A percentile compares a stretch with the other conserved stretches of the same genome.
Conservation (phyloP, 441 rosid genomes). For the Daphne laureola region DNA sequence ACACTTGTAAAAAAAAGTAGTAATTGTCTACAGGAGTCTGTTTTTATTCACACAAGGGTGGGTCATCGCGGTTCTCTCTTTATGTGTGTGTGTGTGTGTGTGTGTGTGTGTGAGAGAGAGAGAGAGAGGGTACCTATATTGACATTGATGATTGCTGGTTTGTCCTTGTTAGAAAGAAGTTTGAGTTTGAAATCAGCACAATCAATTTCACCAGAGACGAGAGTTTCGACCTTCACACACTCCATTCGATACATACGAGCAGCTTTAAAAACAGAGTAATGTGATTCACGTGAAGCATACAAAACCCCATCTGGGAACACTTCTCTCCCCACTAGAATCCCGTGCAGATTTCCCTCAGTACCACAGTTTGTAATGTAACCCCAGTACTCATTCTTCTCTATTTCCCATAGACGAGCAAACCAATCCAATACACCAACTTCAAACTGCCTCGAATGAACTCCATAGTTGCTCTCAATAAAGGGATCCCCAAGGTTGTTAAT, state of each 20-base stretch:
- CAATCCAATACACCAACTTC: constrained; percentile 95
- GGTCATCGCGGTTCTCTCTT: too few species aligned
- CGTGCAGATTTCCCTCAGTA: constrained; percentile 96
- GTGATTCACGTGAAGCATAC: constrained; percentile 77
- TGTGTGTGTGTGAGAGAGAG: neutral
- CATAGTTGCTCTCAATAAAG: constrained; percentile 91
- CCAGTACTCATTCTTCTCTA: constrained; percentile 85
- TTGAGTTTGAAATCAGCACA: constrained; percentile 55
- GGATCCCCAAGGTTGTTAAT: constrained; percentile 96
- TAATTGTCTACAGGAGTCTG: neutral
- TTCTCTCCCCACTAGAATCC: constrained; percentile 86
- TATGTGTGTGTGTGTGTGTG: neutral
- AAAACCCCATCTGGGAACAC: constrained; percentile 78
- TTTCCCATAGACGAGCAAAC: constrained; percentile 98
- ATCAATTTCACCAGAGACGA: constrained; percentile 80
- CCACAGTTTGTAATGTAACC: constrained; percentile 96
- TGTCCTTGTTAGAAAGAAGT: constrained; percentile 66
- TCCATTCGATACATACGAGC: constrained; percentile 94
- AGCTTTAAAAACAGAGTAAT: constrained; percentile 91
- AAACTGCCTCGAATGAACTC: constrained; percentile 92
- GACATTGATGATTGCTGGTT: constrained; percentile 80
- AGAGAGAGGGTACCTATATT: constrained; percentile 50
- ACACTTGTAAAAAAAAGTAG: neutral
- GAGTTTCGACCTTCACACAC: constrained; percentile 63
- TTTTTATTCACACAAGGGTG: too few species aligned